phyloP scores from a whole-genome alignment of 352 stramenopile genomes.

The Pelagophyceae sp. region DNA sequence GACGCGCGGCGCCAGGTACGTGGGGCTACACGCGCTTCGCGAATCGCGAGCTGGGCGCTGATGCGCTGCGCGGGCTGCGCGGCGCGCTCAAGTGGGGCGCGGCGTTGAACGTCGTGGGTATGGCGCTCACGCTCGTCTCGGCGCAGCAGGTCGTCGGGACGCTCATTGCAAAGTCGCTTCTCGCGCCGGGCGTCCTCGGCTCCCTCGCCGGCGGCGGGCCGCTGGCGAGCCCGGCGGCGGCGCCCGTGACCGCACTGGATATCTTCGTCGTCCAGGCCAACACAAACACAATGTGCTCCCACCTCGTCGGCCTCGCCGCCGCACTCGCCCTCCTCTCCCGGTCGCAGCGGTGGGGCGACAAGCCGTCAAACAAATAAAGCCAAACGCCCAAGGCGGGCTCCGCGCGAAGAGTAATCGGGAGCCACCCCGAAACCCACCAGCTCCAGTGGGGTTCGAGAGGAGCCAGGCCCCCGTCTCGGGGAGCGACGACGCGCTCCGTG shows the following conservation, averaged over 20 bases:
- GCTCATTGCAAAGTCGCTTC: conserved; percentile 48
- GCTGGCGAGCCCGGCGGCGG: background rate
- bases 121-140: conserved; percentile 45
- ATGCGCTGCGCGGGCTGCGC: conserved; percentile 35
- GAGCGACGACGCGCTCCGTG: too few species aligned
- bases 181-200: conserved; percentile 20
- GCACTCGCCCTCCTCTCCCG: background rate
- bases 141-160: conserved; percentile 48
- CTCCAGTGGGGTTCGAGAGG: too few species aligned
- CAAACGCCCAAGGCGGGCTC: too few species aligned
- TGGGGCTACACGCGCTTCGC: conserved; percentile 36
- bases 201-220: background rate
- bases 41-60: conserved; percentile 37
- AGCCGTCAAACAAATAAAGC: too few species aligned
- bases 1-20: conserved; percentile 24
- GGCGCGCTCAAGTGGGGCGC: conserved; percentile 41
- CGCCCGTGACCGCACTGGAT: conserved; percentile 37
- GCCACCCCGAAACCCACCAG: too few species aligned
- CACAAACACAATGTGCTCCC: conserved; percentile 53
- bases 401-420: too few species aligned
- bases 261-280: conserved; percentile 60
- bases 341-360: background rate
- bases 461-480: too few species aligned
- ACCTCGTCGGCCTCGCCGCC: conserved; percentile 33
- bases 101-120: conserved; percentile 48